These are phyloP conservation scores for Pilatotrama ljubarskyi DNA, from an alignment of 768 basidiomycete genomes.

Conservation along the genomic window DNA sequence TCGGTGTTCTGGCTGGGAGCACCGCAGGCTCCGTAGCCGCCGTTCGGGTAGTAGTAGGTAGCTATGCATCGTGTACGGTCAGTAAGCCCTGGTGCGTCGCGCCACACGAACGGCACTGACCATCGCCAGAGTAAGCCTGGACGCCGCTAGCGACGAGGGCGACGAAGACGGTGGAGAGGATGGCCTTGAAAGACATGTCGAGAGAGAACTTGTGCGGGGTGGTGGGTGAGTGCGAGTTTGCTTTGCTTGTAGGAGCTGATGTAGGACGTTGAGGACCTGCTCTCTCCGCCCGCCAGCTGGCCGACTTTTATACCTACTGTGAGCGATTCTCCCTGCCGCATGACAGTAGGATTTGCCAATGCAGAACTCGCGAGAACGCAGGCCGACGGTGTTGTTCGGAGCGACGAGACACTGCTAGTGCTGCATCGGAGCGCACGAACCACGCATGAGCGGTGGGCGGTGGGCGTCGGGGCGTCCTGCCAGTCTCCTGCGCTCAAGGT, in stretches of 20 bases:
- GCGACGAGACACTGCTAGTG: too few species aligned
- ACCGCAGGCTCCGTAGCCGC: constrained; percentile 6
- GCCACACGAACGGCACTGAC: not conserved
- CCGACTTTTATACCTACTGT: too few species aligned
- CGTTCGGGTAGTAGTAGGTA: constrained; percentile 8
- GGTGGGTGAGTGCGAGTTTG: not conserved
- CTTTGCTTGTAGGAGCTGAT: not conserved
- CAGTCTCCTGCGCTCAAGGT: too few species aligned
- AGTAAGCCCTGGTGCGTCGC: not conserved
- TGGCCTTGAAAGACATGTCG: not conserved
- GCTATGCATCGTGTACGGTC: not conserved
- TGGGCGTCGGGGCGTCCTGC: too few species aligned
- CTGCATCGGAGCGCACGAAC: too few species aligned
- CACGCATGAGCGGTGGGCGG: too few species aligned
- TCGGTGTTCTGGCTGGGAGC: constrained; percentile 4
- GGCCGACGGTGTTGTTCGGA: too few species aligned
- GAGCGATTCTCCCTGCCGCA: too few species aligned
- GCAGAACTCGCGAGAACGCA: too few species aligned
- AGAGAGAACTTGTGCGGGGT: not conserved
- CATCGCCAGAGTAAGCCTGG: constrained; percentile 3
- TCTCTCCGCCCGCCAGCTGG: too few species aligned
- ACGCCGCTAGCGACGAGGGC: not conserved
- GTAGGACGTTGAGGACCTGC: not conserved
- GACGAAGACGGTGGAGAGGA: not conserved
- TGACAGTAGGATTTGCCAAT: too few species aligned